A percentile compares a stretch with the other conserved stretches of the same genome.
Evolutionary conservation across 768 basidiomycete genomes (phyloP).

Genomic region (Filobasidium floriforme): DNA sequence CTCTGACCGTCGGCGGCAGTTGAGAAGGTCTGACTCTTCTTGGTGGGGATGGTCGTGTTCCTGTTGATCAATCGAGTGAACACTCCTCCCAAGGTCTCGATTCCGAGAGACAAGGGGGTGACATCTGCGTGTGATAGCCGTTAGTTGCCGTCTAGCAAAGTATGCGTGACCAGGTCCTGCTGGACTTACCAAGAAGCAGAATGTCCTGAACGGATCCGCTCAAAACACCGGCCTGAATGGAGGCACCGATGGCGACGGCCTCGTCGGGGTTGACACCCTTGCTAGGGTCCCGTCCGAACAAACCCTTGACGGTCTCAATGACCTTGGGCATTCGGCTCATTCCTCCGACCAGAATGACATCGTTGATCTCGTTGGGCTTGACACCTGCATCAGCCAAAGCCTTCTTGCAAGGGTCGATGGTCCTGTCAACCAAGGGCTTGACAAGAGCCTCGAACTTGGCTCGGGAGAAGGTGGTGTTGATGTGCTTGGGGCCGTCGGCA

Average conservation of each 20-base stretch:
- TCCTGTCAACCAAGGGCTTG: constrained; percentile 70
- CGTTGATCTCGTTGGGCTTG: constrained; percentile 85
- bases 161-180: constrained; percentile 29
- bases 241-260: constrained; percentile 95
- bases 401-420: constrained; percentile 94
- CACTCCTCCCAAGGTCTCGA: constrained; percentile 94
- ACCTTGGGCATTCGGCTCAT: constrained; percentile 98
- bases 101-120: constrained; percentile 90
- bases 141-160: neutral
- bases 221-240: constrained; percentile 96
- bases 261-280: constrained; percentile 99
- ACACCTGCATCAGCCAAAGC: constrained; percentile 87
- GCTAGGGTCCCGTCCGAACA: constrained; percentile 93
- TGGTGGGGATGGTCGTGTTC: constrained; percentile 98
- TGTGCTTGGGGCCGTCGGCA: constrained; percentile 89
- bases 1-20: constrained; percentile 98
- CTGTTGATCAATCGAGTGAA: constrained; percentile 98
- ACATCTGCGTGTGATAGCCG: constrained; percentile 57
- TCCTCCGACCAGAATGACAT: constrained; percentile 96
- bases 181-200: constrained; percentile 53
- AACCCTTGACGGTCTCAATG: constrained; percentile 78
- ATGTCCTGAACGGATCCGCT: constrained; percentile 95
- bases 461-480: constrained; percentile 82
- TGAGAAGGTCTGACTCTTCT: constrained; percentile 96
- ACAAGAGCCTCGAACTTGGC: constrained; percentile 86